phyloP scores from a whole-genome alignment of 2,329 filamentous ascomycete species.

The Xylaria digitata region DNA sequence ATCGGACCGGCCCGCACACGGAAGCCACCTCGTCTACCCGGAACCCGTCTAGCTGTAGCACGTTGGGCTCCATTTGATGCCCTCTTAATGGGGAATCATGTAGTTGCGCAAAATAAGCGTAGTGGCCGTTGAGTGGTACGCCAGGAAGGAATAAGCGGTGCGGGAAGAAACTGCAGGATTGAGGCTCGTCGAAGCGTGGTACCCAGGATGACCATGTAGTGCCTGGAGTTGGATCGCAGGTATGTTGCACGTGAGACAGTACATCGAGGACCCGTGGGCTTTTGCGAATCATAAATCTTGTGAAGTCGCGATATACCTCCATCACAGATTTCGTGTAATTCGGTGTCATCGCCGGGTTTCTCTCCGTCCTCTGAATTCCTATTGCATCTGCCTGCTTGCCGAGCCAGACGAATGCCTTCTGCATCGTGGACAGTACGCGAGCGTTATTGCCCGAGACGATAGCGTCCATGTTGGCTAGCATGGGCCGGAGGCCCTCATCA shows the following conservation, averaged over 20 bases:
- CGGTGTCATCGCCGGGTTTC: slow-evolving; percentile 19
- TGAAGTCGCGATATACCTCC: slow-evolving; percentile 22
- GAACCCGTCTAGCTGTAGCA: slow-evolving; percentile 16
- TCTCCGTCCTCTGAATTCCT: slow-evolving; percentile 4
- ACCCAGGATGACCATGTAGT: slow-evolving; percentile 16
- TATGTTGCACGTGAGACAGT: slow-evolving; percentile 20
- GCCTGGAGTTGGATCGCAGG: not conserved
- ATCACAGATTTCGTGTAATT: slow-evolving; percentile 21
- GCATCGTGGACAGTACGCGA: slow-evolving; percentile 8
- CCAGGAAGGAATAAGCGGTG: slow-evolving; percentile 18
- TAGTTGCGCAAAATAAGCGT: not conserved
- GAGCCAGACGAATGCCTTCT: slow-evolving; percentile 15
- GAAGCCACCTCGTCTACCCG: slow-evolving; percentile 4
- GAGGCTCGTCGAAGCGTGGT: slow-evolving; percentile 12
- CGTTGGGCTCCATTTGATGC: not conserved
- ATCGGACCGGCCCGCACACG: not conserved
- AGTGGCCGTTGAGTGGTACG: slow-evolving; percentile 3
- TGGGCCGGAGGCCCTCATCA: slow-evolving; percentile 10
- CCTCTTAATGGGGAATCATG: slow-evolving; percentile 11
- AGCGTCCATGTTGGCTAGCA: slow-evolving; percentile 19
- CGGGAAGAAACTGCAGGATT: slow-evolving; percentile 22
- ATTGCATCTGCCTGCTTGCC: not conserved
- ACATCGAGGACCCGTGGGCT: slow-evolving; percentile 11
- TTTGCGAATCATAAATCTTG: slow-evolving; percentile 21
- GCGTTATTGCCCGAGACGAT: slow-evolving; percentile 1